Conservation (phyloP, 2,329 filamentous ascomycete species). For the Colletotrichum noveboracense region DNA sequence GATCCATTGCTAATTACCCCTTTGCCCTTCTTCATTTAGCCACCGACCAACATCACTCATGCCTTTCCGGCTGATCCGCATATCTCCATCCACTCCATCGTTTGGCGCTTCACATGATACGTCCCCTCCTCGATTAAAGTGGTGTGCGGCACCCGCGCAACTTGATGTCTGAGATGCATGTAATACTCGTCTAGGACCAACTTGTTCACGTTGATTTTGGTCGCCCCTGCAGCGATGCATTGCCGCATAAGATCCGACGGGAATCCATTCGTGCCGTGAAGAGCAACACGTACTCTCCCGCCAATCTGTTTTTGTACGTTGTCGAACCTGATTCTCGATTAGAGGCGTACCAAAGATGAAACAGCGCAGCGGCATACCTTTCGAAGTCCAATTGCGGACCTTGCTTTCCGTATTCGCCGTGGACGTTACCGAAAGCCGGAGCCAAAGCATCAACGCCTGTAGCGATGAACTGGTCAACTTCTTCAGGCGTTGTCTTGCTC, state of each 20-base stretch:
- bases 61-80: neutral
- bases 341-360: neutral
- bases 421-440: slow-evolving; percentile 78
- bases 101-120: slow-evolving; percentile 21
- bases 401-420: slow-evolving; percentile 73
- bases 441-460: slow-evolving; percentile 78
- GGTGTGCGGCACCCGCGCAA: slow-evolving; percentile 29
- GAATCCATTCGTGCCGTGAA: slow-evolving; percentile 57
- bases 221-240: slow-evolving; percentile 50
- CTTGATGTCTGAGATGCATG: slow-evolving; percentile 38
- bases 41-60: neutral
- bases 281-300: slow-evolving; percentile 33
- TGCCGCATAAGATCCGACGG: slow-evolving; percentile 43
- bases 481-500: slow-evolving; percentile 68
- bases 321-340: neutral
- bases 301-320: neutral
- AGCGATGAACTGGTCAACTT: slow-evolving; percentile 72
- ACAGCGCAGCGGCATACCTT: slow-evolving; percentile 20
- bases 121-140: slow-evolving; percentile 45
- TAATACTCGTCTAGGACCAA: slow-evolving; percentile 43
- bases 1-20: neutral
- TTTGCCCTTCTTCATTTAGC: neutral
- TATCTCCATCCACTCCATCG: slow-evolving; percentile 10
- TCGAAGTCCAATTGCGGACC: slow-evolving; percentile 67
- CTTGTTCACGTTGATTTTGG: slow-evolving; percentile 56